phyloP scores from a whole-genome alignment of 345 rosid genomes.

The Nasturtium officinale region DNA sequence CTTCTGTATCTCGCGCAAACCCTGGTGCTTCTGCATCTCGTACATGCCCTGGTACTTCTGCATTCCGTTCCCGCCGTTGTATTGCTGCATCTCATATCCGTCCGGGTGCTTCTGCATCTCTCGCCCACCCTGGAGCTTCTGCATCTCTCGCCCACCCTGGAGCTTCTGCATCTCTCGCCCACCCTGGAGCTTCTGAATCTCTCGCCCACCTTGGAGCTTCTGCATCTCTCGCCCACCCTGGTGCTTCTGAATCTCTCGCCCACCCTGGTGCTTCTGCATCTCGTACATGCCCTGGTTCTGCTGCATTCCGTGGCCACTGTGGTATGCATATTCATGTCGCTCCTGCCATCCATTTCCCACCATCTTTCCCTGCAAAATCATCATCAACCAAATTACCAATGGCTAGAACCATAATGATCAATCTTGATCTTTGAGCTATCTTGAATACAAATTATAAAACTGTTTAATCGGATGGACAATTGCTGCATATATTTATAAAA shows the following conservation, averaged over 20 bases:
- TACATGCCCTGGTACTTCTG: too few species aligned
- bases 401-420: not conserved
- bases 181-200: conserved; percentile 5
- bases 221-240: not conserved
- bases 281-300: not conserved
- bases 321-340: conserved; percentile 12
- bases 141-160: not conserved
- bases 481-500: too few species aligned
- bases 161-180: not conserved
- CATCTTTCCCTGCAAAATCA: conserved; percentile 19
- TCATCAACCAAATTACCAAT: not conserved
- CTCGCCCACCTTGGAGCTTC: not conserved
- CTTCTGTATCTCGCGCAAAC: conserved; percentile 6
- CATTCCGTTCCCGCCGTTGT: not conserved
- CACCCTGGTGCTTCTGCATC: not conserved
- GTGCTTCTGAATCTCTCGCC: not conserved
- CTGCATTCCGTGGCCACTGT: not conserved
- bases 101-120: not conserved
- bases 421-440: too few species aligned
- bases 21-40: not conserved
- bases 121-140: not conserved
- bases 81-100: not conserved
- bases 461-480: too few species aligned
- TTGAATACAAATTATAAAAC: too few species aligned
- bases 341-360: conserved; percentile 33